Percentiles rank a stretch among this genome's conserved stretches.
These are phyloP conservation scores for Cladophialophora psammophila DNA, from an alignment of 2,329 filamentous ascomycete species.

Conservation along the genomic window DNA sequence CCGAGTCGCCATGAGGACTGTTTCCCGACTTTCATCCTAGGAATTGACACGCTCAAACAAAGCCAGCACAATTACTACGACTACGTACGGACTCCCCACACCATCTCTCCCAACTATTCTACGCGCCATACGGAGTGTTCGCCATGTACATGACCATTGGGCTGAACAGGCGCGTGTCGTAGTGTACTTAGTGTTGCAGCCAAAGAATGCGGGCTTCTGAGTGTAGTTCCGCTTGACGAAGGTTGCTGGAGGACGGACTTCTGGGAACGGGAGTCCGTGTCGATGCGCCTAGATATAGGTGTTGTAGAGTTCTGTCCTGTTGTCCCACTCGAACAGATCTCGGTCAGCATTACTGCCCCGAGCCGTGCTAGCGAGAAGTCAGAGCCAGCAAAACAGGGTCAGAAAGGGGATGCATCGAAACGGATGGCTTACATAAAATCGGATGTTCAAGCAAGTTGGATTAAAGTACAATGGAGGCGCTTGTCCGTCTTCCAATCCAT, in stretches of 20 bases:
- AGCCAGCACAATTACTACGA: too few species aligned
- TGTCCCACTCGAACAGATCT: constrained; percentile 26
- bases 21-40: too few species aligned
- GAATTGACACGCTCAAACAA: too few species aligned
- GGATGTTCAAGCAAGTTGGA: constrained; percentile 22
- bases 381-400: neutral
- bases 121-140: constrained; percentile 40
- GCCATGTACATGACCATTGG: constrained; percentile 41
- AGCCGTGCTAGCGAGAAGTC: constrained; percentile 6
- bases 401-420: neutral
- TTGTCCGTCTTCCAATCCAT: constrained; percentile 46
- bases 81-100: too few species aligned
- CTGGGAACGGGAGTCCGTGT: constrained; percentile 26
- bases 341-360: constrained; percentile 25
- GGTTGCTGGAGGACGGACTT: constrained; percentile 29
- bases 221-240: constrained; percentile 39
- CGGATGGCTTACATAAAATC: constrained; percentile 26
- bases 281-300: constrained; percentile 26
- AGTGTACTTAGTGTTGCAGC: constrained; percentile 37
- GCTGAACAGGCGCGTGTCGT: constrained; percentile 15
- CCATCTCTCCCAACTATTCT: constrained; percentile 3
- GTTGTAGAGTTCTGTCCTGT: constrained; percentile 29
- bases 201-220: constrained; percentile 39
- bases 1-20: too few species aligned
- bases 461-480: constrained; percentile 35